Conservation (phyloP, 305 asterid species). For the Fraxinus ornus region DNA sequence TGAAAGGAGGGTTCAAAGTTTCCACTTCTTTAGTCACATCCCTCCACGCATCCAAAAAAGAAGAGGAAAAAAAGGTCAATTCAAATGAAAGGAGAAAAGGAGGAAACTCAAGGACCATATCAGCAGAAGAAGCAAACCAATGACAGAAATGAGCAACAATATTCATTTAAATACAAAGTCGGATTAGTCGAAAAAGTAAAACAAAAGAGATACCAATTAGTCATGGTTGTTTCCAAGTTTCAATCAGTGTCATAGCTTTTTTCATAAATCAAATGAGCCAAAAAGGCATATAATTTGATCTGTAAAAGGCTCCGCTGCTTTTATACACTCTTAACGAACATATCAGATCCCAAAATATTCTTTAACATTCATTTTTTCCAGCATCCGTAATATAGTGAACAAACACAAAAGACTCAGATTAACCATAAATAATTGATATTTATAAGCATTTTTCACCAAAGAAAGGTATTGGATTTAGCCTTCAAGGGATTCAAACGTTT, state of each 20-base stretch:
- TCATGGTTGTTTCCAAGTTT: conserved; percentile 2
- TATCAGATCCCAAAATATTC: neutral
- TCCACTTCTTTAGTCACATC: neutral
- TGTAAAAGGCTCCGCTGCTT: neutral
- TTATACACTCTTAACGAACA: neutral
- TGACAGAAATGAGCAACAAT: neutral
- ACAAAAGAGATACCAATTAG: neutral
- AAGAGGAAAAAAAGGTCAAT: neutral
- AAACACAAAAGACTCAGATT: neutral
- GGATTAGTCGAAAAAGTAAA: neutral
- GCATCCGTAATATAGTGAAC: conserved; percentile 11
- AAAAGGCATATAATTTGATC: neutral
- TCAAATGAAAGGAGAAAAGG: neutral
- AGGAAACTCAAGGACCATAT: neutral
- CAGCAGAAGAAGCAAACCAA: neutral
- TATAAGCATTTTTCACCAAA: neutral
- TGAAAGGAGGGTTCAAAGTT: neutral
- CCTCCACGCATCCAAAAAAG: neutral
- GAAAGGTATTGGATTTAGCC: neutral
- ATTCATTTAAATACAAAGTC: neutral
- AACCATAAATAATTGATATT: neutral
- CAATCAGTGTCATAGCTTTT: conserved; percentile 1
- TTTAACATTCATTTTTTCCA: conserved; percentile 8
- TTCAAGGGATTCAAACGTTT: neutral
- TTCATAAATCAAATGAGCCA: neutral